Conservation (phyloP, 1,284 basidiomycete genomes). For the Jaminaea rosea region DNA sequence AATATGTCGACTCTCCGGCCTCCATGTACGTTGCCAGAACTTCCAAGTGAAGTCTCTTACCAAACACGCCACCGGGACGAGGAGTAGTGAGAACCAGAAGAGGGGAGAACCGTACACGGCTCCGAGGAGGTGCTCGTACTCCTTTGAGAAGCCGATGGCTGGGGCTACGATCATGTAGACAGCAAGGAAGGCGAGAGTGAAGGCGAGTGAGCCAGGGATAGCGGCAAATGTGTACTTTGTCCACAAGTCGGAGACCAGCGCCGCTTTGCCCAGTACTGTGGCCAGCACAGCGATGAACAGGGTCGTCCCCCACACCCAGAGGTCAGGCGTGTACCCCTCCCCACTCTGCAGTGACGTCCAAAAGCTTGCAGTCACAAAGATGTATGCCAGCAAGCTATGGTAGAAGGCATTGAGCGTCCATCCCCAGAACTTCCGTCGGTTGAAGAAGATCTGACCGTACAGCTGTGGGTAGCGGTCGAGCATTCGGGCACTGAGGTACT, state of each 20-base stretch:
- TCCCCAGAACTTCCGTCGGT: conserved; percentile 60
- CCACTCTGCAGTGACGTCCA: conserved; percentile 65
- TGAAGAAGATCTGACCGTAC: conserved; percentile 53
- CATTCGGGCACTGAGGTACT: conserved; percentile 92
- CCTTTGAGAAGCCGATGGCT: conserved; percentile 72
- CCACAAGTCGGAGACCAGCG: conserved; percentile 96
- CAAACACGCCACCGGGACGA: conserved; percentile 81
- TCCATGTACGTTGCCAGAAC: conserved; percentile 62
- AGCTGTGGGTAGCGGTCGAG: conserved; percentile 94
- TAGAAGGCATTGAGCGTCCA: conserved; percentile 84
- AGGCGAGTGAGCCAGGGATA: conserved; percentile 82
- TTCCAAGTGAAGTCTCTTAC: conserved; percentile 59
- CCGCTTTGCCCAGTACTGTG: conserved; percentile 94
- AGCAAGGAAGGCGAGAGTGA: conserved; percentile 88
- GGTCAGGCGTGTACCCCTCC: conserved; percentile 72
- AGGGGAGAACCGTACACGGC: conserved; percentile 74
- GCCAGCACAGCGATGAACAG: conserved; percentile 84
- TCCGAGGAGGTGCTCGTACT: conserved; percentile 52
- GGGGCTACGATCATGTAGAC: conserved; percentile 83
- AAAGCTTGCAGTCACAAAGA: conserved; percentile 80
- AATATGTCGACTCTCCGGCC: conserved; percentile 85
- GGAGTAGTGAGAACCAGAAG: conserved; percentile 80
- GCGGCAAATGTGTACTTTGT: conserved; percentile 89
- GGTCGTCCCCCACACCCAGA: conserved; percentile 93
- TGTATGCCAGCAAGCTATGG: conserved; percentile 71